These are phyloP conservation scores for Nepenthes alata DNA, from an alignment of 179 eudicot species.

Conservation along the genomic window DNA sequence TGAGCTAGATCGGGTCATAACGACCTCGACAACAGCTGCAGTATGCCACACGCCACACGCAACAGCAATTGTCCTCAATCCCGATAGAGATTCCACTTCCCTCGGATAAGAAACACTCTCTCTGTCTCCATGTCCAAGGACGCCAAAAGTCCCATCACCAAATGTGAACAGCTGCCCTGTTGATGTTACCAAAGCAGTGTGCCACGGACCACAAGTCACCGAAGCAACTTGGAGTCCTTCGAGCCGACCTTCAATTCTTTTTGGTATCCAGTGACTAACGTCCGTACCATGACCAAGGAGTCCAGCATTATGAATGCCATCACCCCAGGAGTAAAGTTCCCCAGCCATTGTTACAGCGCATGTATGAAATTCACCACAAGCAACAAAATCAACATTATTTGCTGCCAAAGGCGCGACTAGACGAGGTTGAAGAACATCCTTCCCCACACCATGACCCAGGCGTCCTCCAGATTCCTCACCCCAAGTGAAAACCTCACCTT, in stretches of 20 bases:
- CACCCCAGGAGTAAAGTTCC: conserved; percentile 27
- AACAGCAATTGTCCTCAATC: conserved; percentile 15
- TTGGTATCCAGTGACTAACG: conserved; percentile 25
- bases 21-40: conserved; percentile 23
- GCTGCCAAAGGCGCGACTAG: conserved; percentile 11
- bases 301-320: conserved; percentile 21
- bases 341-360: conserved; percentile 21
- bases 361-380: conserved; percentile 26
- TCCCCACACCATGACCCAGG: conserved; percentile 16
- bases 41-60: conserved; percentile 32
- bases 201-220: conserved; percentile 27
- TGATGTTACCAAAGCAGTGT: conserved; percentile 22
- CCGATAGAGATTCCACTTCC: conserved; percentile 15
- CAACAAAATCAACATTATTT: conserved; percentile 15
- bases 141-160: conserved; percentile 21
- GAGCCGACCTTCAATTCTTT: conserved; percentile 19
- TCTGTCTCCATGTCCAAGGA: conserved; percentile 18
- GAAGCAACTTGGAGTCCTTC: conserved; percentile 22
- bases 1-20: conserved; percentile 1
- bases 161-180: conserved; percentile 17
- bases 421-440: conserved; percentile 11
- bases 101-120: conserved; percentile 8
- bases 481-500: conserved; percentile 23
- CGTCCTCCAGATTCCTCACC: conserved; percentile 20
- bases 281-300: conserved; percentile 31